These are phyloP conservation scores for Sclerotinia nivalis DNA, from an alignment of 2,329 filamentous ascomycete genomes.

Conservation along the genomic window DNA sequence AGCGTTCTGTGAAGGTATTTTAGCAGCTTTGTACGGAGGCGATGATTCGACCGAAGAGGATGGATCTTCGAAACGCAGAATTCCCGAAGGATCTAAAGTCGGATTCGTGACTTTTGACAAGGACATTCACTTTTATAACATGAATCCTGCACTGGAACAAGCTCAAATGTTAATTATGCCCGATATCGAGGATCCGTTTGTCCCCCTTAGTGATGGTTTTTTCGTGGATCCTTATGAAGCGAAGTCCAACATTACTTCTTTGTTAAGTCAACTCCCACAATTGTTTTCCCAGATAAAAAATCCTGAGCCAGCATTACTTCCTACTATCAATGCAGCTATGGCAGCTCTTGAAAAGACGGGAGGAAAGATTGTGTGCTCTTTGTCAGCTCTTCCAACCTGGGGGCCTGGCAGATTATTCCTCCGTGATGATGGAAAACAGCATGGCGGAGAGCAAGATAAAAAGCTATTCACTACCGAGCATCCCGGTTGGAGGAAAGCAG, in stretches of 20 bases:
- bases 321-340: conserved; percentile 79
- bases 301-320: conserved; percentile 84
- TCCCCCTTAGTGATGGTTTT: conserved; percentile 85
- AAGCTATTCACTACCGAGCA: conserved; percentile 91
- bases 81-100: conserved; percentile 81
- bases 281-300: conserved; percentile 89
- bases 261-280: conserved; percentile 78
- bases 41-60: conserved; percentile 52
- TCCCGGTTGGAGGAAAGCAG: conserved; percentile 80
- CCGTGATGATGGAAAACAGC: conserved; percentile 84
- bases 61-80: conserved; percentile 53
- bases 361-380: conserved; percentile 86
- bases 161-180: conserved; percentile 99
- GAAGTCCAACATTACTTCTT: conserved; percentile 79
- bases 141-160: conserved; percentile 75
- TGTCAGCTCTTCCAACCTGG: conserved; percentile 86
- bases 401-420: conserved; percentile 83
- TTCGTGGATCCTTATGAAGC: conserved; percentile 95
- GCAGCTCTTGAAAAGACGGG: conserved; percentile 84
- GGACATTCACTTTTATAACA: conserved; percentile 97
- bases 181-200: conserved; percentile 93
- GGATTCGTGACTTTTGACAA: conserved; percentile 96
- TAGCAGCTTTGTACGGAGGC: conserved; percentile 78
- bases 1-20: conserved; percentile 85
- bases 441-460: conserved; percentile 85